Conservation (phyloP, 345 rosid species). For the Syzygium aromaticum region DNA sequence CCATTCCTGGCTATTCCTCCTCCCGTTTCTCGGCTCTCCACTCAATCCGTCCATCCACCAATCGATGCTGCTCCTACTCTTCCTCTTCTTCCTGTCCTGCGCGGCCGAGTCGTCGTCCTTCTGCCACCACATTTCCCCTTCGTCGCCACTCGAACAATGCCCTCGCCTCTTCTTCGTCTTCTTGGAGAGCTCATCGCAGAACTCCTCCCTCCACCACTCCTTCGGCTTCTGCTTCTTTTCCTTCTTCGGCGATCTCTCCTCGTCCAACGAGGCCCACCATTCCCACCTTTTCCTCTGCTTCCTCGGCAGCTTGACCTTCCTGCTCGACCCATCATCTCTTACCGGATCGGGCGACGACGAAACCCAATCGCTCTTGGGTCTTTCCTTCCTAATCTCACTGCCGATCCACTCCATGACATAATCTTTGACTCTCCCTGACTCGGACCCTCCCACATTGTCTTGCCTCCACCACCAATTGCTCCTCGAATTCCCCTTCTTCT, state of each 20-base stretch:
- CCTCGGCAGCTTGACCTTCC: constrained; percentile 24
- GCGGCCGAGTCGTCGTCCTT: constrained; percentile 33
- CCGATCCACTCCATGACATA: constrained; percentile 96
- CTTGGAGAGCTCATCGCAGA: constrained; percentile 62
- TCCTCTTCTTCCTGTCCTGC: constrained; percentile 45
- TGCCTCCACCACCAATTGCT: constrained; percentile 71
- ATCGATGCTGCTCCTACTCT: constrained; percentile 51
- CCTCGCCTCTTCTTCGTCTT: constrained; percentile 54
- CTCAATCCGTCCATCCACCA: constrained; percentile 77
- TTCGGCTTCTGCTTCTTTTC: constrained; percentile 19
- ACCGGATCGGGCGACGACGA: not conserved
- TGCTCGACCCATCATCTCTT: constrained; percentile 2
- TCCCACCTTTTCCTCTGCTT: constrained; percentile 45
- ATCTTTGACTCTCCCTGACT: constrained; percentile 55
- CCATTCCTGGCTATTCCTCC: constrained; percentile 37
- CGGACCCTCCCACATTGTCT: constrained; percentile 22
- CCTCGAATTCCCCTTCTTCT: constrained; percentile 19
- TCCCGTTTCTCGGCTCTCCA: constrained; percentile 56
- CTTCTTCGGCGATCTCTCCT: constrained; percentile 44
- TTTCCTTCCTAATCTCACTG: constrained; percentile 65
- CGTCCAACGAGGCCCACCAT: constrained; percentile 86
- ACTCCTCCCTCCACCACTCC: constrained; percentile 99
- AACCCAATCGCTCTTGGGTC: constrained; percentile 69
- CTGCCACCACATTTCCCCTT: constrained; percentile 55
- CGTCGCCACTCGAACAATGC: not conserved